Base-by-base conservation (phyloP, 2,329 filamentous ascomycete species). In the Leptographium procerum region DNA sequence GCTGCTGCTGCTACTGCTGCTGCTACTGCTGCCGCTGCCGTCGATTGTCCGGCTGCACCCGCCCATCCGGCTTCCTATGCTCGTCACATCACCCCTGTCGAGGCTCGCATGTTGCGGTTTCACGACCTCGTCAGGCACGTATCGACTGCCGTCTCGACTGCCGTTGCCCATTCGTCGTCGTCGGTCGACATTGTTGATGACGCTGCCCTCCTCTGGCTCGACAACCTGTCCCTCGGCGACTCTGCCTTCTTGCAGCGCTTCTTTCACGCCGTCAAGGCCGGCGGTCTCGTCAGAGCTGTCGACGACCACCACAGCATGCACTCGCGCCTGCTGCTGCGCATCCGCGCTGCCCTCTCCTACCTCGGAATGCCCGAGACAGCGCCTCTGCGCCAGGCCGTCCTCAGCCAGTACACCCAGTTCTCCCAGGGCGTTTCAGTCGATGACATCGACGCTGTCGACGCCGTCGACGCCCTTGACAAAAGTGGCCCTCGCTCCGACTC, bases 81-180 rank as follows among this genome's bases (percentile, higher is more conserved):
- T n/a, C 67, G 67, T n/a, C 72, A 67, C 29, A 69, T 81, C 16
- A 65, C 75, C 0, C 69, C 73, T 11, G 68, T 83, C 29, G 81
- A 84, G 61, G 75, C 79, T 22, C 70, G 67, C 26, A 66, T 83
- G 59, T 73, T 75, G 55, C 73, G 80, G 58, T 80, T 76, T 57
- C 71, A 74, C 36, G 64, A 71, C 19, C 71, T 72, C 9, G 67
- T 69, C 43, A 64, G 70, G 19, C 71, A 72, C 11, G 66, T 68
- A 6, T 67, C 69, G 70, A 22, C 58, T 13, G 65, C 68, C 34
- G 61, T 28, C 14, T 14, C n/a, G 11, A 59, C 60, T 9, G 64
- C 66, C 3, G 65, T 6, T 13, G 53, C 26, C 52, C 6, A 43
- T n/a, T 13, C 28, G 11, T 28, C 19, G 11, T 28, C 19, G 47